Evolutionary conservation across 441 rosid species (phyloP).

Genomic region (Pelargonium myrrhifolium): DNA sequence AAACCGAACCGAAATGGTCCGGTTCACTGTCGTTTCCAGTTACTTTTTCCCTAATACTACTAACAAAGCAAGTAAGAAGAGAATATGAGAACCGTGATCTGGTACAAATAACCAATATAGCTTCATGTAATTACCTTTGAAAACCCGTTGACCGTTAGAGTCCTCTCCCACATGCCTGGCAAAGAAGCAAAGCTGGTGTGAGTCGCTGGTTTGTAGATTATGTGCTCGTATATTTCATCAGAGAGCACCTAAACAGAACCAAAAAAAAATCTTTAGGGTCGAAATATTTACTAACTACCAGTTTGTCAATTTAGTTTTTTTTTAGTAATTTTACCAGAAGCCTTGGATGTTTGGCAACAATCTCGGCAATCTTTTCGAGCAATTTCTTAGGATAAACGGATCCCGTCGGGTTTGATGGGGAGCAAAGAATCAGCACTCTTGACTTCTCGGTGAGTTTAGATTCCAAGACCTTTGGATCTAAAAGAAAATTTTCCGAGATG

Average conservation of each 20-base stretch:
- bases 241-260: conserved; percentile 56
- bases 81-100: no score
- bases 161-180: conserved; percentile 91
- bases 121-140: conserved; percentile 59
- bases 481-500: conserved; percentile 65
- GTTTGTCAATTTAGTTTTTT: conserved; percentile 11
- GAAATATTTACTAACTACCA: neutral
- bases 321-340: conserved; percentile 54
- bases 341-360: conserved; percentile 85
- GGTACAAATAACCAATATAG: no score
- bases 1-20: no score
- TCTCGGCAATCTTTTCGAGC: conserved; percentile 81
- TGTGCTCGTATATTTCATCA: conserved; percentile 96
- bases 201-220: conserved; percentile 78
- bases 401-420: conserved; percentile 97
- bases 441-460: conserved; percentile 68
- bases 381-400: conserved; percentile 81
- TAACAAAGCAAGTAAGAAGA: no score
- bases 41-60: no score
- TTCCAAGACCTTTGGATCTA: conserved; percentile 77
- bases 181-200: conserved; percentile 94
- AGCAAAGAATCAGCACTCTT: conserved; percentile 76
- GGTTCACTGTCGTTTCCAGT: no score
- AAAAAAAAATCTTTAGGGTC: conserved; percentile 19
- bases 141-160: conserved; percentile 88